Evolutionary conservation across 495 filamentous ascomycete species (phyloP), one percentile per base, ranked within the genome.

Genomic region (Aspergillus egyptiacus): DNA sequence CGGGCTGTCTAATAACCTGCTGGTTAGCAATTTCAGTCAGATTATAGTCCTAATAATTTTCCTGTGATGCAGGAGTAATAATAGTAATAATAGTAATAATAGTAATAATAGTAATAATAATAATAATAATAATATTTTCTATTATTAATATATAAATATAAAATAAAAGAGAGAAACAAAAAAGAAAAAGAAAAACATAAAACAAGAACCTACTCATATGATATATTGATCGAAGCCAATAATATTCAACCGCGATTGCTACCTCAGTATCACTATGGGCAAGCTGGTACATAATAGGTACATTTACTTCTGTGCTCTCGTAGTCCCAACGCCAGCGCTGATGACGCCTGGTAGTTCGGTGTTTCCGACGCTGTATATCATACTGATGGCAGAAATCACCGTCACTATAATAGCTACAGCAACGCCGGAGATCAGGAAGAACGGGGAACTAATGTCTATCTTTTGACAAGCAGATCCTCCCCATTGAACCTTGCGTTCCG

Each of bases 401-500:
- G 82, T 68, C 18, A 77, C 67, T 8, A 87, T 62, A 22, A 89
- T 69, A 17, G 79, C 60, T 34, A 95, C 69, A 6, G 75, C 80
- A 32, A 93, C 82, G 3, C 82, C 78, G 5, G 79, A 72, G 56
- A 98, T 72, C 31, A 98, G 66, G 77, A 89, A 95, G 65, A 98
- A 97, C 30, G 81, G 81, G 15, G 82, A 77, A 66, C 86, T 90
- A 36, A 97, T 68, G 64, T 98, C 91, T 59, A 82, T 82, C 78
- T 96, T 98, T 67, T 95, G 84, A 69, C 93, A 98, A 51, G 84
- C 84, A 25, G 80, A 68, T 10, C 93, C 93, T 40, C 83, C 91
- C 87, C 88, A 98, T 50, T 77, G 66, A 17, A 70, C 66, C 34
- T 73, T 81, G 55, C 75, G 75, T 10, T 56, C 64, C 14, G 64